Evolutionary conservation across 441 rosid genomes (phyloP), one percentile per base, ranked within the genome.

Genomic region (Omphalea diandra): DNA sequence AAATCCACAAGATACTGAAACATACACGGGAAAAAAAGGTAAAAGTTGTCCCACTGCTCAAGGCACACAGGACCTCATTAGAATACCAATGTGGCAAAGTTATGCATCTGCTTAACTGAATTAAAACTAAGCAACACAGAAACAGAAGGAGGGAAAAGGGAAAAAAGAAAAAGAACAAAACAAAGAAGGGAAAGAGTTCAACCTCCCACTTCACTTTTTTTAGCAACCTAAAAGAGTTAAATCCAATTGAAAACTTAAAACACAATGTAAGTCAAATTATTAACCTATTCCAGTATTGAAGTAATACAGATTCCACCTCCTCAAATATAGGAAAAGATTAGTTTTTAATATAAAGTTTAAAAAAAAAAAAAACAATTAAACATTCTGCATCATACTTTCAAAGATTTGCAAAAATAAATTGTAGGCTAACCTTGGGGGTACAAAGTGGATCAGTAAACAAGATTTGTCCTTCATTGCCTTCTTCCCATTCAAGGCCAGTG

Each of bases 401-500:
- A 54, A 50, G 54, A 44, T 36, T 17, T 22, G 7, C 32, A 49
- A 31, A 18, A 22, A 11, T 18, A 17, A 55, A 70, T 52, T 33
- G 38, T 26, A 5, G 3, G 38, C 68, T 32, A 69, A 94, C 99
- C 99, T 95, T 95, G 57, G 99, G 99, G 75, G 96, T 86, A 72
- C 75, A 89, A 15, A 95, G 86, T 5, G 99, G 96, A 76, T 95
- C 99, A 0, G 98, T 93, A 78, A 95, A 93, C 67, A 95, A 84
- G 40, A 93, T 83, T 63, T 95, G 97, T 18, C 99, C 99, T 83
- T 95, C 99, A 60, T 89, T 95, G 14, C 99, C 99, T 47, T 82
- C 92, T 75, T 92, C 99, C 99, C 99, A 95, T 54, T 91, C 99
- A 73, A 95, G 95, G 38, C 93, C 95, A 72, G 89, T 77, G 80